Percentiles rank a stretch among this genome's conserved stretches.
Conservation (phyloP, 2,329 filamentous ascomycete genomes). For the Fusarium multiceps region DNA sequence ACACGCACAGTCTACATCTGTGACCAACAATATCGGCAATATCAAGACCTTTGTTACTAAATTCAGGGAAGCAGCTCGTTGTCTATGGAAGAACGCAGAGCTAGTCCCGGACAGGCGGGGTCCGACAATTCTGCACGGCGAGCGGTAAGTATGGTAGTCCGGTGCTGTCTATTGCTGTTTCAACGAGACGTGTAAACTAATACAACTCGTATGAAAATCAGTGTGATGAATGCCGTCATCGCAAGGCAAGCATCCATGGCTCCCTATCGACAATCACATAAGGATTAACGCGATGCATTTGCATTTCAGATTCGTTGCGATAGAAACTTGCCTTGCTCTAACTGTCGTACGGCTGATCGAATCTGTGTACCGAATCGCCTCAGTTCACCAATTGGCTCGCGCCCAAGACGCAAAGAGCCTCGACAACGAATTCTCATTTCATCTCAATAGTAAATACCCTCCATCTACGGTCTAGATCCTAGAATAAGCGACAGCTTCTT, state of each 20-base stretch:
- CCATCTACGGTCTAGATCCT: no score
- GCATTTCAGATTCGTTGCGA: conserved; percentile 65
- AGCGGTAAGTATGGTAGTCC: conserved; percentile 50
- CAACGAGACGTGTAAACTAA: neutral
- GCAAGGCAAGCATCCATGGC: conserved; percentile 53
- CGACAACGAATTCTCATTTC: conserved; percentile 69
- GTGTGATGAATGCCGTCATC: conserved; percentile 59
- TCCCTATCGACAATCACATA: neutral
- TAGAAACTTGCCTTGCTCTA: conserved; percentile 68
- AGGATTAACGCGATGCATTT: neutral
- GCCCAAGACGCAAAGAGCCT: conserved; percentile 65
- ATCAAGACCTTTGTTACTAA: neutral
- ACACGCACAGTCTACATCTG: fast-evolving
- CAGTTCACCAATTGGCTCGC: conserved; percentile 60
- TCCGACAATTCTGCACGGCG: conserved; percentile 52
- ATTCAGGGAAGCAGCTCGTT: neutral
- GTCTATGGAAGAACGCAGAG: neutral
- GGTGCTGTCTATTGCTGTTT: no score
- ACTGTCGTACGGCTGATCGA: conserved; percentile 65
- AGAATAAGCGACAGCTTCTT: no score
- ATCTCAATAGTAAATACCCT: no score
- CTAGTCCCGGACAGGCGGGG: conserved; percentile 43
- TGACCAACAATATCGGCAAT: fast-evolving
- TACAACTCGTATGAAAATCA: conserved; percentile 35
- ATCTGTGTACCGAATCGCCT: conserved; percentile 52